A percentile compares a stretch with the other conserved stretches of the same genome.
Conservation (phyloP, 2,329 filamentous ascomycete genomes). For the Colletotrichum lini region DNA sequence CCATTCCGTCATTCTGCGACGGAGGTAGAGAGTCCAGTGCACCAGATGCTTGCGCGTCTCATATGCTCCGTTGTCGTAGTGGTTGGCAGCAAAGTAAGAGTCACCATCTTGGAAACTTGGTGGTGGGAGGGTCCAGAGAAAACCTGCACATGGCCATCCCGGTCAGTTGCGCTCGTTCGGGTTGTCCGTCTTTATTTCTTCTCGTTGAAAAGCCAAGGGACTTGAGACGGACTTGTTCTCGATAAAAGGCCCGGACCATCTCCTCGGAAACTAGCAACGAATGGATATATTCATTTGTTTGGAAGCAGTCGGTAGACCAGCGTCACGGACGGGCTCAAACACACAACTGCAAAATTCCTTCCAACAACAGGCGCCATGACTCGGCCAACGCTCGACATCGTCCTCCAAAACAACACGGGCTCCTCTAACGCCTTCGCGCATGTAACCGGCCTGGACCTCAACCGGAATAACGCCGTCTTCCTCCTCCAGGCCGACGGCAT, state of each 20-base stretch:
- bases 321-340: background rate
- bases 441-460: constrained; percentile 76
- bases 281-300: background rate
- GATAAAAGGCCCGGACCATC: constrained; percentile 7
- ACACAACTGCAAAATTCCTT: background rate
- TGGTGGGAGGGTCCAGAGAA: constrained; percentile 9
- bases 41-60: constrained; percentile 25
- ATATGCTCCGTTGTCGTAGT: background rate
- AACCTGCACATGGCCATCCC: constrained; percentile 27
- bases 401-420: constrained; percentile 75
- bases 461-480: constrained; percentile 71
- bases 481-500: constrained; percentile 77
- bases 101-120: constrained; percentile 16
- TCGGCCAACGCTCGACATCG: constrained; percentile 66
- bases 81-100: background rate
- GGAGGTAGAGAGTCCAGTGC: constrained; percentile 11
- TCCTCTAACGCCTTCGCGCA: constrained; percentile 76
- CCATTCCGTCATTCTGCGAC: constrained; percentile 34
- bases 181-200: background rate
- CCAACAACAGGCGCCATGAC: constrained; percentile 48
- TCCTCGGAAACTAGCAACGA: background rate
- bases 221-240: background rate
- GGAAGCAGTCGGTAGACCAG: constrained; percentile 2
- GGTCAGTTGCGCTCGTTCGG: constrained; percentile 5
- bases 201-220: background rate